Evolutionary conservation across 129 eudicot species (phyloP), one percentile per base, ranked within the genome.

Genomic region (Chrysanthemum makinoi): DNA sequence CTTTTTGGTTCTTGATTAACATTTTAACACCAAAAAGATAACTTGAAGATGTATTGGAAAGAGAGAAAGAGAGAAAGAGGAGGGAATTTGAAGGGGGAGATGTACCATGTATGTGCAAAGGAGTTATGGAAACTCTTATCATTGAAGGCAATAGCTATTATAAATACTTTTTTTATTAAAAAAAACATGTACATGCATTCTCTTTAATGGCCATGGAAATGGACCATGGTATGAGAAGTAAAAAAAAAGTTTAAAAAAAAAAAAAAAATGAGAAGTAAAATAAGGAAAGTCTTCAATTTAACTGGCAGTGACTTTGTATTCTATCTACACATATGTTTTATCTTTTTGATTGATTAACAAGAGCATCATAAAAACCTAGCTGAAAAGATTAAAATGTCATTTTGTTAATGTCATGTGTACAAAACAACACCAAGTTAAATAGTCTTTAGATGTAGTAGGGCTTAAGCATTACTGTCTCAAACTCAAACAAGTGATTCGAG

Each of bases 1-100:
- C n/a, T 46, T 26, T 71, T 47, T 64, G 61, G 44, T 78, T 63
- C 72, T 63, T 69, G 39, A 69, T 15, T 51, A 44, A 26, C 81
- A 78, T 78, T 56, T 55, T 72, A 35, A 50, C 62, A 26, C 16
- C 55, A 30, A 3, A 60, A 30, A 13, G 19, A 48, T 33, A 39
- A 39, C 46, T 39, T 39, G 46, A 39, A 39, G 46, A 39, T 39
- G 48, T 16, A 3, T 39, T 61, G 43, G 9, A 51, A 19, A 57
- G 53, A 55, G 73, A 22, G 66, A 7, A 54, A 20, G 19, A 33
- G 53, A 55, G 12, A 19, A 43, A 66, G 18, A 64, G 64, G 16
- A 30, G 53, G 72, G 18, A 6, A 19, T 0, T 56, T 4, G 2
- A n/a, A 1, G 28, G 6, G 39, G 50, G n/a, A 22, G 48, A 19